Base-by-base conservation (phyloP, 176 grass and related monocot species). In the Dendrocalamus sinicus region DNA sequence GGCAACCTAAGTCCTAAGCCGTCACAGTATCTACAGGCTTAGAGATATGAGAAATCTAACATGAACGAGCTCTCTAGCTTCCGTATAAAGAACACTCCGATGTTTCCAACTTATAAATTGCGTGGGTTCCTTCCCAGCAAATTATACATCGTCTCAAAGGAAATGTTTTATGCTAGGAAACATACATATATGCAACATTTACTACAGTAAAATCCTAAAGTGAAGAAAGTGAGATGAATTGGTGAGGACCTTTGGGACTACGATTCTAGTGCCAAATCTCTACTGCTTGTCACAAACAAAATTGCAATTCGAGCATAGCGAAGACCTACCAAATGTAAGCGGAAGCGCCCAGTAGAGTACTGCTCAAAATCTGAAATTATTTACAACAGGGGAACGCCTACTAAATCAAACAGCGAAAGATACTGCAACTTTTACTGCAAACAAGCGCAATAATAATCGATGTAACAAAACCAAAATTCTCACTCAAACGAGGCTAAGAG, bases 251-350 rank as follows among this genome's bases (percentile, higher is more conserved):
- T 35, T 43, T 65, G 76, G 45, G 47, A 64, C 2, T 47, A 83
- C 7, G 8, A 41, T 86, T 64, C 7, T 72, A 54, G 55, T 4
- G 60, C 45, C n/a, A 65, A 79, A 44, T 39, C n/a, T 20, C 9
- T 32, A n/a, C 24, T 59, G 74, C 28, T 71, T 80, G n/a, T 7
- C n/a, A 43, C 68, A 81, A 68, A 6, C 70, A 63, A 62, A 84
- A 48, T 48, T n/a, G 24, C 28, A 41, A 51, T 65, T 64, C 39
- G 24, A 76, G 50, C 60, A 67, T 63, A 17, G 2, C 52, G 12
- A 52, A 74, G 7, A 72, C 45, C 55, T 55, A 70, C 46, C 46
- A 81, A 46, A 72, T 72, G 15, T 62, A 78, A 62, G 22, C 39
- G 79, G 12, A 70, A 53, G 79, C 30, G 52, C 79, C 13, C 58